Conservation (phyloP, 2,329 filamentous ascomycete genomes). For the Thelonectria discophora region DNA sequence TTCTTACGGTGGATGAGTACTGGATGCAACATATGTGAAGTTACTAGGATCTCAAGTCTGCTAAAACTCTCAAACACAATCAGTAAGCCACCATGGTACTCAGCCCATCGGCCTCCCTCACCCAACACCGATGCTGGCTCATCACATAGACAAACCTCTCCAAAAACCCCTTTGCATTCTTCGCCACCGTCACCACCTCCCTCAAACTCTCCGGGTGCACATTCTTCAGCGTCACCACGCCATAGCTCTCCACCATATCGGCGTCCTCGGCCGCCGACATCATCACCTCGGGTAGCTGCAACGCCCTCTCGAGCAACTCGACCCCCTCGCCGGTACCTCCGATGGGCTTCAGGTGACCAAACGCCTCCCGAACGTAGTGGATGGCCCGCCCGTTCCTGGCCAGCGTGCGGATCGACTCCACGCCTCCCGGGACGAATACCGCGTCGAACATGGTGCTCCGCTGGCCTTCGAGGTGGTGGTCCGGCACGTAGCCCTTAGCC, state of each 20-base stretch:
- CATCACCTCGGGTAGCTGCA: slow-evolving; percentile 54
- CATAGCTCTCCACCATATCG: slow-evolving; percentile 71
- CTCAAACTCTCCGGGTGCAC: slow-evolving; percentile 65
- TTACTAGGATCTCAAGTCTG: too few relatives aligned
- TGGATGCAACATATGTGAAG: too few relatives aligned
- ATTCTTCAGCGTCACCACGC: slow-evolving; percentile 74
- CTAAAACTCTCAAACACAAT: slow-evolving; percentile 6
- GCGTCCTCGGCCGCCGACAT: slow-evolving; percentile 51
- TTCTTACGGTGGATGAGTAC: too few relatives aligned
- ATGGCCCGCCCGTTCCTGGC: slow-evolving; percentile 75
- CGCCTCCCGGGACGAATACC: slow-evolving; percentile 78
- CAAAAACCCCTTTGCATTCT: slow-evolving; percentile 74
- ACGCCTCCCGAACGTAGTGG: slow-evolving; percentile 82
- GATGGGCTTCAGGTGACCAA: slow-evolving; percentile 83
- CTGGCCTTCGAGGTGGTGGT: slow-evolving; percentile 83
- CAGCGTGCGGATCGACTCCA: slow-evolving; percentile 68
- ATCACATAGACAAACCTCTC: slow-evolving; percentile 76
- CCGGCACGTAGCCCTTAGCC: slow-evolving; percentile 67
- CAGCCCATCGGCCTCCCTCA: slow-evolving; percentile 77
- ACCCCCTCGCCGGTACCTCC: slow-evolving; percentile 79
- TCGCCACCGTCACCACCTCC: slow-evolving; percentile 70
- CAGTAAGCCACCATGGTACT: slow-evolving; percentile 74
- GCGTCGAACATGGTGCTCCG: slow-evolving; percentile 85
- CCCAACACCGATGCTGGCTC: slow-evolving; percentile 76
- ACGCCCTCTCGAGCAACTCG: slow-evolving; percentile 63